phyloP scores from a whole-genome alignment of 495 filamentous ascomycete genomes.

The Durotheca rogersii region DNA sequence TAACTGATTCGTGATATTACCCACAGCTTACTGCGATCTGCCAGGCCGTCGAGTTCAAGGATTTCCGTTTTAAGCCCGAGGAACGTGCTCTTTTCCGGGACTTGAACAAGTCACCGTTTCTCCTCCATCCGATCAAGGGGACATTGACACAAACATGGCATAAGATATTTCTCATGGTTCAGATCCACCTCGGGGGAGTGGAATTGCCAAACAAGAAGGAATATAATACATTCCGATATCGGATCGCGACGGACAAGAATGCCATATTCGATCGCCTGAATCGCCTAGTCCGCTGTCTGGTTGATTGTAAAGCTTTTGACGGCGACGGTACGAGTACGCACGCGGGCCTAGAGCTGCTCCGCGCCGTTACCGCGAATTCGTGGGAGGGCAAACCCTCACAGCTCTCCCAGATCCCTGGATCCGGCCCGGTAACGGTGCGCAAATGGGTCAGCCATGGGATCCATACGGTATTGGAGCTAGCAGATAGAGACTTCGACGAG shows the following conservation, averaged over 20 bases:
- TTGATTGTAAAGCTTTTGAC: conserved; percentile 75
- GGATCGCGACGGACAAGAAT: conserved; percentile 67
- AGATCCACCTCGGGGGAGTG: conserved; percentile 73
- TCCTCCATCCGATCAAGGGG: conserved; percentile 81
- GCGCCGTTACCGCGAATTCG: conserved; percentile 73
- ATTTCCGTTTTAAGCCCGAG: conserved; percentile 65
- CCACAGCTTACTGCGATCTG: conserved; percentile 62
- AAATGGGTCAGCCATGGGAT: conserved; percentile 75
- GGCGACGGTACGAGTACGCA: conserved; percentile 65
- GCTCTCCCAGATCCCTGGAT: conserved; percentile 81
- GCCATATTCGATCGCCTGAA: conserved; percentile 72
- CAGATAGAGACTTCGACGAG: conserved; percentile 60
- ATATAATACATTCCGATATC: conserved; percentile 58
- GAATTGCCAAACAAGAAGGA: conserved; percentile 68
- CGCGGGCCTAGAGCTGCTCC: conserved; percentile 74
- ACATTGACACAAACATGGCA: conserved; percentile 68
- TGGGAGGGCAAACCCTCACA: conserved; percentile 88
- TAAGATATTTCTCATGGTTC: conserved; percentile 85
- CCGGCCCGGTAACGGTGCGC: conserved; percentile 74
- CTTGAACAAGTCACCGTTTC: conserved; percentile 70
- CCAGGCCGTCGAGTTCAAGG: conserved; percentile 65
- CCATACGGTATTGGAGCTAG: conserved; percentile 68
- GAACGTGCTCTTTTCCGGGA: conserved; percentile 80
- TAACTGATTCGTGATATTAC: conserved; percentile 41
- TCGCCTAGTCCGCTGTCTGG: conserved; percentile 76